Base-by-base conservation (phyloP, 441 rosid species). In the Populus trichocarpa region DNA sequence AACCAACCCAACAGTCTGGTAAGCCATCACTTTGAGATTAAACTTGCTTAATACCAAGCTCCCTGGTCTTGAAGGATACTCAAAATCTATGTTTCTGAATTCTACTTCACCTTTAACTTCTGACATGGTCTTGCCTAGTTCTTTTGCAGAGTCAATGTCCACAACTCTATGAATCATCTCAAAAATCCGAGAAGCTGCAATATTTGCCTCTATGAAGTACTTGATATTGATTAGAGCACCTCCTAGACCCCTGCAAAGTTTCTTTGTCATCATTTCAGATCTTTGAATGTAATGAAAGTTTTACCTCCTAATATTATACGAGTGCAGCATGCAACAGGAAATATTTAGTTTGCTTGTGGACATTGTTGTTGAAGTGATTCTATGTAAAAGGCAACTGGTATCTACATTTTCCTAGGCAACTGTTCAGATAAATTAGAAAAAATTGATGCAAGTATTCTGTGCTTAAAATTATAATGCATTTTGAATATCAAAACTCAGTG, bases 21-120 rank as follows among this genome's bases (percentile, higher is more conserved):
- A 30, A 5, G 83, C 83, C 25, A 36, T 71, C 32, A 87, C 83
- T 79, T 71, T 46, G 5, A 84, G 83, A 13, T 71, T 82, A 71
- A 87, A 83, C 9, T 76, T 83, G 14, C 76, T 71, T 6, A 83
- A 80, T 1, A 83, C 86, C 71, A 67, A 65, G 14, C 73, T 78
- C 36, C 71, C 81, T 6, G 85, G 82, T 73, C 88, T 76, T 5
- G 85, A 82, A 2, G 88, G 88, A 65, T 84, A 85, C 35, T 81
- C 74, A 70, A 84, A 86, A 23, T 82, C 66, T n/a, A 84, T 69
- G 50, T 81, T 73, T 26, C 72, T 75, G 25, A 84, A 83, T 64
- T 85, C 87, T 40, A 84, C 61, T 8, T 84, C 85, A 26, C 88
- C 88, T 76, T 59, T 82, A 7, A 85, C 71, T 5, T 75, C 72